Conservation (phyloP, 257 asterid genomes). For the Capsicum pubescens region DNA sequence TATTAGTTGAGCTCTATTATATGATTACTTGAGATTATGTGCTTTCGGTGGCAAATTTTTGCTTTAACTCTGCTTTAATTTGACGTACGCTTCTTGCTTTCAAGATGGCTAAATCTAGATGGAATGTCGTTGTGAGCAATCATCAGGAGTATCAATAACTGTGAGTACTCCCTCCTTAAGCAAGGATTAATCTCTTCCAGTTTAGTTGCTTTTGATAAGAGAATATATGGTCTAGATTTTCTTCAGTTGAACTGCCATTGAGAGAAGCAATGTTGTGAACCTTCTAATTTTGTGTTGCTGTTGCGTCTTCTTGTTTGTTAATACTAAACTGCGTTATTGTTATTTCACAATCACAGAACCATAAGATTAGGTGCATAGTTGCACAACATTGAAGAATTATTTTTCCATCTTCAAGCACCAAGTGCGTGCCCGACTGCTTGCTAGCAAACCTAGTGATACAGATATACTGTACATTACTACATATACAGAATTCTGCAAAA, state of each 20-base stretch:
- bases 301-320: too few relatives aligned
- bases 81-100: constrained; percentile 77
- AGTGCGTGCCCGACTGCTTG: not conserved
- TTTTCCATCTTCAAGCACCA: not conserved
- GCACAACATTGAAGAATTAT: not conserved
- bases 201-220: not conserved
- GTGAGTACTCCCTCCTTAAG: constrained; percentile 57
- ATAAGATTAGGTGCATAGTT: too few relatives aligned
- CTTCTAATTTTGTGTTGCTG: not conserved
- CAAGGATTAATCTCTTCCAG: constrained; percentile 7
- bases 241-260: not conserved
- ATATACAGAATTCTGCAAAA: not conserved
- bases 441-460: not conserved
- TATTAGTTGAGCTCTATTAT: constrained; percentile 7
- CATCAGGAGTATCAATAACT: constrained; percentile 86
- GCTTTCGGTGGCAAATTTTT: not conserved
- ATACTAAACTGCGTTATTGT: too few relatives aligned
- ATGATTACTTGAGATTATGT: constrained; percentile 4
- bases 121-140: constrained; percentile 87
- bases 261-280: not conserved
- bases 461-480: not conserved
- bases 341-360: too few relatives aligned
- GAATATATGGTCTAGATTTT: not conserved
- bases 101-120: constrained; percentile 68
- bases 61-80: constrained; percentile 26